Conservation (phyloP, 441 rosid species). For the Flueggea neowawraea region DNA sequence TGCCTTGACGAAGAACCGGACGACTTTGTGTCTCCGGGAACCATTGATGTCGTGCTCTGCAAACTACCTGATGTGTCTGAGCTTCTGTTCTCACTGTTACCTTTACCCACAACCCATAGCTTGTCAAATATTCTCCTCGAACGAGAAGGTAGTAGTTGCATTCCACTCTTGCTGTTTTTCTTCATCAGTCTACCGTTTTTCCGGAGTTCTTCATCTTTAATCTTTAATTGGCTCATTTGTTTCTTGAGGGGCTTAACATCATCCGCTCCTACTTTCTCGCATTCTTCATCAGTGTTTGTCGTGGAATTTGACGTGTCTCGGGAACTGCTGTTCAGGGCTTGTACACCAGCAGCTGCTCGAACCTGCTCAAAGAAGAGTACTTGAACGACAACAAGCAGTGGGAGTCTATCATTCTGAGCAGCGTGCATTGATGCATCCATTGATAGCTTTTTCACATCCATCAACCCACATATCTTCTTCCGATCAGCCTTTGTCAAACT, state of each 20-base stretch:
- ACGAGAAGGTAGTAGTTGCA: conserved; percentile 79
- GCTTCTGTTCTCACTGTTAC: conserved; percentile 59
- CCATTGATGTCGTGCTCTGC: conserved; percentile 74
- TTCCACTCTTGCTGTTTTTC: conserved; percentile 64
- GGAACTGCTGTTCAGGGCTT: conserved; percentile 31
- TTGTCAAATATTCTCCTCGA: conserved; percentile 87
- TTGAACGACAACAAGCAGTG: conserved; percentile 85
- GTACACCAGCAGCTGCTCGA: conserved; percentile 54
- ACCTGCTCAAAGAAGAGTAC: conserved; percentile 92
- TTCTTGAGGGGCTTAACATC: conserved; percentile 30
- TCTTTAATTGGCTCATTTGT: conserved; percentile 28
- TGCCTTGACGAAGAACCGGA: conserved; percentile 63
- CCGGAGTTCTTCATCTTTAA: conserved; percentile 31
- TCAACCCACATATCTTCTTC: conserved; percentile 70
- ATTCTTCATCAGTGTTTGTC: conserved; percentile 48
- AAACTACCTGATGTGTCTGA: conserved; percentile 96
- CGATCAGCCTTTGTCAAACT: conserved; percentile 66
- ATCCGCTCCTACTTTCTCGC: conserved; percentile 29
- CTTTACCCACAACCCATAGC: conserved; percentile 71
- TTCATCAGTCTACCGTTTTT: conserved; percentile 47
- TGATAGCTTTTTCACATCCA: conserved; percentile 92
- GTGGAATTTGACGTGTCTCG: conserved; percentile 32
- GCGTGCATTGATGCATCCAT: conserved; percentile 75
- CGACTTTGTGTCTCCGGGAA: conserved; percentile 65
- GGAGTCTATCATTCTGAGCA: conserved; percentile 89